phyloP scores from a whole-genome alignment of 2,329 filamentous ascomycete species.

The Colletotrichum tropicicola region DNA sequence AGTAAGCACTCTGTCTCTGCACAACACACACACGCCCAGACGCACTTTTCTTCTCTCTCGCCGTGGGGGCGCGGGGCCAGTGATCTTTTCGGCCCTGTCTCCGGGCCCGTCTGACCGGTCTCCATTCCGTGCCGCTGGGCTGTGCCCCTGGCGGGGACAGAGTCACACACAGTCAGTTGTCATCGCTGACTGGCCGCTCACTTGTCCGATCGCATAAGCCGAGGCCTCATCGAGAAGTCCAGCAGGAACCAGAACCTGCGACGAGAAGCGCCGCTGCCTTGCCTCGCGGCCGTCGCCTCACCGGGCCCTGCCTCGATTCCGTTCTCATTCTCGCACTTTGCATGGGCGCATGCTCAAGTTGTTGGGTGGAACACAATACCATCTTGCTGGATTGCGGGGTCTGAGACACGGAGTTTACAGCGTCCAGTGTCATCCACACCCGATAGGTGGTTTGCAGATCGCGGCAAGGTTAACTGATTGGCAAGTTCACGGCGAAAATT shows the following conservation, averaged over 20 bases:
- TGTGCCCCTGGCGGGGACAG: not conserved
- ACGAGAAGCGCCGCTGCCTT: not conserved
- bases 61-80: not conserved
- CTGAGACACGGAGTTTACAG: not conserved
- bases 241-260: not conserved
- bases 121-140: slow-evolving; percentile 14
- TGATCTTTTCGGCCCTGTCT: not conserved
- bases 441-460: too few relatives aligned
- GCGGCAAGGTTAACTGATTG: too few relatives aligned
- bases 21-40: not conserved
- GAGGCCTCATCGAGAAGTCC: not conserved
- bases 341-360: not conserved
- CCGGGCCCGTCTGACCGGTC: not conserved
- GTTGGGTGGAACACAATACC: not conserved
- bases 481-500: too few relatives aligned
- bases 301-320: not conserved
- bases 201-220: not conserved
- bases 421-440: not conserved
- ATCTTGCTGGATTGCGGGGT: not conserved
- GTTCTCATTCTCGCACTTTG: not conserved
- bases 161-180: not conserved
- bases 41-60: not conserved
- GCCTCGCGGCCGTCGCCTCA: not conserved
- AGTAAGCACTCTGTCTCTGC: slow-evolving; percentile 17
- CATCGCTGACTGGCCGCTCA: not conserved